phyloP scores from a whole-genome alignment of 345 rosid species.

The Balakata baccata region DNA sequence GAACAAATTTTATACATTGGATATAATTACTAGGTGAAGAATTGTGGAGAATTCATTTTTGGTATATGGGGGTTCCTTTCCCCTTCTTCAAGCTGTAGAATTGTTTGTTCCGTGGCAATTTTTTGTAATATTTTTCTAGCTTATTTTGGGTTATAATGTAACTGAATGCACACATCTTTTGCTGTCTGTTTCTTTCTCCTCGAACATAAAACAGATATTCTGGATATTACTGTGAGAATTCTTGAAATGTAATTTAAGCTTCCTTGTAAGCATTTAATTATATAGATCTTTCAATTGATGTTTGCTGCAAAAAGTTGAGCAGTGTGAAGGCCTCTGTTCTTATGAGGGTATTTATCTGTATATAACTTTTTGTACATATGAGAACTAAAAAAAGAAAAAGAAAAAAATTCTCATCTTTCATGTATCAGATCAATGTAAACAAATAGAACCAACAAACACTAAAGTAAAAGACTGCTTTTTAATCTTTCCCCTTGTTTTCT shows the following conservation, averaged over 20 bases:
- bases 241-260: not conserved
- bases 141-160: slow-evolving; percentile 15
- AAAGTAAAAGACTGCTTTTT: too few species aligned
- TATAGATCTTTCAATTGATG: not conserved
- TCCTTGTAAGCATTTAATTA: not conserved
- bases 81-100: slow-evolving; percentile 32
- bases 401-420: too few species aligned
- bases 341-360: too few species aligned
- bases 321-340: too few species aligned
- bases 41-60: slow-evolving; percentile 35
- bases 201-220: not conserved
- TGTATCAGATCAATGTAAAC: too few species aligned
- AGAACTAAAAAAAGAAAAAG: too few species aligned
- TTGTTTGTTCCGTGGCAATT: slow-evolving; percentile 31
- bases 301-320: too few species aligned
- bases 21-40: slow-evolving; percentile 33
- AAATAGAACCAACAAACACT: too few species aligned
- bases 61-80: slow-evolving; percentile 30
- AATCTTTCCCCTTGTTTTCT: too few species aligned
- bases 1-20: slow-evolving; percentile 39
- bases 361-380: too few species aligned
- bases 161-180: slow-evolving; percentile 13
- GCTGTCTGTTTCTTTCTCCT: not conserved
- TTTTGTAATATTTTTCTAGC: slow-evolving; percentile 39
- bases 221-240: not conserved